Conservation (phyloP, 352 stramenopile species). For the Phytophthora foliorum region DNA sequence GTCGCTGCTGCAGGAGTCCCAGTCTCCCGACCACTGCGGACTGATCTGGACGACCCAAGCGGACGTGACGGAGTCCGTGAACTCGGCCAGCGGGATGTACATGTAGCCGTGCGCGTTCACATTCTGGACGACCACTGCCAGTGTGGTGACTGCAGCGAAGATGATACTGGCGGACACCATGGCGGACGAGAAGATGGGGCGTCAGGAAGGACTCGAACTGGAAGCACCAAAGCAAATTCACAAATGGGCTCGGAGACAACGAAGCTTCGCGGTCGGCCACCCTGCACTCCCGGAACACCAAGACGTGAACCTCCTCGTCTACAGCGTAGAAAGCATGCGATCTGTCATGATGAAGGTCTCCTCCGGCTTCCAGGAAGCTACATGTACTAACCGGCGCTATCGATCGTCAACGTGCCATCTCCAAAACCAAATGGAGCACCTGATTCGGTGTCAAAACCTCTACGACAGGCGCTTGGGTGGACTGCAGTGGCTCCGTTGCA, state of each 20-base stretch:
- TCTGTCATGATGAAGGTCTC: constrained; percentile 34
- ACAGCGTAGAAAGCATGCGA: constrained; percentile 29
- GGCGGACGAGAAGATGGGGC: constrained; percentile 1
- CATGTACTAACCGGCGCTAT: constrained; percentile 2
- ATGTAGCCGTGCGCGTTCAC: constrained; percentile 39
- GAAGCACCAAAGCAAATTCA: constrained; percentile 26
- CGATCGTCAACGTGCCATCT: constrained; percentile 15
- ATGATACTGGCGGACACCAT: constrained; percentile 31
- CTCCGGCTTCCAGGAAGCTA: constrained; percentile 11
- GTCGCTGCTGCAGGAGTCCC: constrained; percentile 33
- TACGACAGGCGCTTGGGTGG: neutral
- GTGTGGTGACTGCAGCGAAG: constrained; percentile 7
- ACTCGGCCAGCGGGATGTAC: constrained; percentile 37
- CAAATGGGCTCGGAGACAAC: constrained; percentile 22
- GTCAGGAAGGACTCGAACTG: constrained; percentile 21
- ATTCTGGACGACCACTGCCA: constrained; percentile 16
- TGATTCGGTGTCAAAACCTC: neutral
- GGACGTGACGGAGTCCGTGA: constrained; percentile 23
- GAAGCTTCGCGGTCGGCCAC: constrained; percentile 2
- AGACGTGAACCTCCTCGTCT: neutral
- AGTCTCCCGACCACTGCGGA: constrained; percentile 39
- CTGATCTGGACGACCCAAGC: constrained; percentile 43
- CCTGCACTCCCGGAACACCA: neutral
- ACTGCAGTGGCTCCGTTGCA: neutral
- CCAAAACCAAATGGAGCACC: constrained; percentile 25